Evolutionary conservation across 2,329 filamentous ascomycete species (phyloP).

Genomic region (Fusarium austroafricanum): DNA sequence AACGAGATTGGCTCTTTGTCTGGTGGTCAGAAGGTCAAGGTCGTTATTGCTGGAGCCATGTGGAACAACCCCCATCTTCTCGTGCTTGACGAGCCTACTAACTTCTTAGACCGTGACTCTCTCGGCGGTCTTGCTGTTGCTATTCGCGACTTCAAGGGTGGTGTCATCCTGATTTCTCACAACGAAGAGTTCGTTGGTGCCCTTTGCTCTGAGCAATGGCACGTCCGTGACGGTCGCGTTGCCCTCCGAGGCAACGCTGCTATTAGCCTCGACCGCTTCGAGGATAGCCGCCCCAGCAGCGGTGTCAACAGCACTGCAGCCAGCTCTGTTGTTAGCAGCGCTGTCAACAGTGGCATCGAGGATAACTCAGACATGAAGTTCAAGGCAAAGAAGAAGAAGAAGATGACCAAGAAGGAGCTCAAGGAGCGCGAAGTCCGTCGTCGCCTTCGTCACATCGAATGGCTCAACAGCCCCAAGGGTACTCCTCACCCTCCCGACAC

Average conservation of each 20-base stretch:
- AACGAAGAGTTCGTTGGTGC: slow-evolving; percentile 99
- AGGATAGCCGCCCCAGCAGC: slow-evolving; percentile 78
- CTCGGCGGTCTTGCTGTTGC: slow-evolving; percentile 96
- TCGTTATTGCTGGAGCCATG: slow-evolving; percentile 95
- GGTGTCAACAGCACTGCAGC: slow-evolving; percentile 65
- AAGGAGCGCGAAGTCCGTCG: slow-evolving; percentile 93
- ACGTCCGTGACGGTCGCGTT: slow-evolving; percentile 88
- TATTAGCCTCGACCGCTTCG: slow-evolving; percentile 83
- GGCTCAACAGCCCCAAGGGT: slow-evolving; percentile 87
- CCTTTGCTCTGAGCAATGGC: slow-evolving; percentile 95
- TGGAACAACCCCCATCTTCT: slow-evolving; percentile 99
- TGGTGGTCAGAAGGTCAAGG: slow-evolving; percentile 98
- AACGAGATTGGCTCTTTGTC: slow-evolving; percentile 97
- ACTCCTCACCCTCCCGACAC: slow-evolving; percentile 82
- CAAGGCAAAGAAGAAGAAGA: slow-evolving; percentile 93
- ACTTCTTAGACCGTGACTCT: slow-evolving; percentile 98
- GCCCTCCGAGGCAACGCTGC: slow-evolving; percentile 83
- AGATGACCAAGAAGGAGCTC: slow-evolving; percentile 95
- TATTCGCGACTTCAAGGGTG: slow-evolving; percentile 97
- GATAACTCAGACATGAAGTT: slow-evolving; percentile 87
- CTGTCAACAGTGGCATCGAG: slow-evolving; percentile 84
- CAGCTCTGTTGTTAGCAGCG: slow-evolving; percentile 65
- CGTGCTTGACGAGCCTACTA: slow-evolving; percentile 97
- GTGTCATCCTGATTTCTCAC: slow-evolving; percentile 99
- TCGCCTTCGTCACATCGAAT: slow-evolving; percentile 85